Evolutionary conservation across 2,329 filamentous ascomycete genomes (phyloP), one percentile per base, ranked within the genome.

Genomic region (Emergomyces pasteurianus): DNA sequence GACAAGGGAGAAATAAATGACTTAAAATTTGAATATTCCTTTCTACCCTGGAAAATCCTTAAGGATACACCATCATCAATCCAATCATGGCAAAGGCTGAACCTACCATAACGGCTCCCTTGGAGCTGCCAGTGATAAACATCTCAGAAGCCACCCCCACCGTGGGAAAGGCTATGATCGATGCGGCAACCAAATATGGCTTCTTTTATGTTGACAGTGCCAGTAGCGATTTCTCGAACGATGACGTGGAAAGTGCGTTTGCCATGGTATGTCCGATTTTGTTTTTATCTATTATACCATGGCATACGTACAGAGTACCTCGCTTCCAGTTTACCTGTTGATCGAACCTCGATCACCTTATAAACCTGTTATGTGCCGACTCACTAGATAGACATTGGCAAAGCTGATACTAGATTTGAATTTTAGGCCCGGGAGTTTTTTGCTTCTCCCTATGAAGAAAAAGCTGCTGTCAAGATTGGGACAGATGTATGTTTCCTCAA

Each of bases 181-280:
- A 88, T 63, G 92, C 92, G 0, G 92, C 91, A 1, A 83, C 85
- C 43, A 85, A 86, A 59, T 87, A 91, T 74, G 92, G 92, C 63
- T 97, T 97, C 74, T 83, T 96, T 63, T 97, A 94, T 72, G 85
- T 97, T 68, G 86, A 85, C 70, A 92, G 90, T 69, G 81, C 84
- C 26, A 87, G 86, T 50, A 79, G 80, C 14, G 84, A 87, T 63
- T 89, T 96, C 55, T 78, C 86, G 0, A 75, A 80, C 0, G 74
- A 81, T 34, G 82, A 86, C 59, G 84, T 96, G 47, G 80, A 88
- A 10, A 77, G 79, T 52, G 86, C 88, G 9, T 97, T 96, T 77
- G 76, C 81, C 16, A 73, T 95, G 70, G 91, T 94, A 78, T 67
- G 75, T 67, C 14, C 26, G 7, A n/a, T n/a, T 26, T 38, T 23